Evolutionary conservation across 2,329 filamentous ascomycete genomes (phyloP), one percentile per base, ranked within the genome.

Genomic region (Botryotinia calthae): DNA sequence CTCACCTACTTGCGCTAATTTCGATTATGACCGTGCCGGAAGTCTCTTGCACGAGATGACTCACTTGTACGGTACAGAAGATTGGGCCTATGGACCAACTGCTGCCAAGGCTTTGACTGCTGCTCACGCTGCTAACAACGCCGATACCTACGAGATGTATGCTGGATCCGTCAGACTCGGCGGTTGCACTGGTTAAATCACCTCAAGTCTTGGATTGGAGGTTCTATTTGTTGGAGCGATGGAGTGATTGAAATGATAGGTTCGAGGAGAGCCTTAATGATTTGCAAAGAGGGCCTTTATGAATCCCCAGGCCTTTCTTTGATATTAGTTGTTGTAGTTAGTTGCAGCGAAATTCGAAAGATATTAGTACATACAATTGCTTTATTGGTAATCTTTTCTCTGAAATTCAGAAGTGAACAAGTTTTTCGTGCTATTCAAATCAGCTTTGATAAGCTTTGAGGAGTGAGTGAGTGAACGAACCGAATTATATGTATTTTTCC

Each of bases 61-160:
- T n/a, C 76, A 76, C 72, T 72, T 77, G 40, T 78, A 77, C 67
- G 77, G 77, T 12, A 77, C 76, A 4, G 66, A 73, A 37, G 77
- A 78, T 75, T 77, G 40, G 6, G 77, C 77, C 16, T 78, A 78
- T 76, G 77, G 77, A 14, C 61, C 72, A 42, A 64, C 74, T 59
- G 77, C 75, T 34, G 77, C 77, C 1, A 74, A 71, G 63, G 48
- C 63, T 22, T 71, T 78, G 65, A 42, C 70, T 4, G 77, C 77
- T 62, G 70, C 75, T 2, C 51, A 77, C n/a, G 76, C 76, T 7
- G 72, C 76, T 25, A 71, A 56, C 4, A 78, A 78, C 71, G 77
- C 77, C 9, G 77, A 78, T 72, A 78, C 77, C 2, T 78, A 77
- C 73, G 75, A 77, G 75, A 77, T 77, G 76, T 78, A 77, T 71